Percentiles rank a stretch among this genome's conserved stretches.
Evolutionary conservation across 2,329 filamentous ascomycete genomes (phyloP).

Genomic region (Colletotrichum chlorophyti): DNA sequence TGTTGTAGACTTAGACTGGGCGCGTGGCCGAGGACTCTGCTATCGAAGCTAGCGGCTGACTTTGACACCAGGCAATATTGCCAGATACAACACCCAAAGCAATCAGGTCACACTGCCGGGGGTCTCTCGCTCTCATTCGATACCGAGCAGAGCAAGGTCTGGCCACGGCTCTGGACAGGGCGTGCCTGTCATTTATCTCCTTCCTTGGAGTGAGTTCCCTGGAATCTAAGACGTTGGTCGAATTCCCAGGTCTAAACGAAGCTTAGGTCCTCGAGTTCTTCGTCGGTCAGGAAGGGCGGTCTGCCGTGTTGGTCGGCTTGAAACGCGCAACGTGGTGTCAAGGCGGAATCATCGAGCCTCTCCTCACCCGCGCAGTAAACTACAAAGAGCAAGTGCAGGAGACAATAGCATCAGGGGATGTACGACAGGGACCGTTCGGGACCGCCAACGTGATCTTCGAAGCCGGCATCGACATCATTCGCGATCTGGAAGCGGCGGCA

Average conservation of each 20-base stretch:
- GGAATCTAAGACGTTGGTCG: too few species aligned
- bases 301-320: neutral
- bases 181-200: neutral
- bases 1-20: too few species aligned
- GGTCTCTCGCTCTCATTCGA: constrained; percentile 12
- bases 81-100: neutral
- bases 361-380: constrained; percentile 7
- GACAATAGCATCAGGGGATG: neutral
- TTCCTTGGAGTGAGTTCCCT: constrained; percentile 2
- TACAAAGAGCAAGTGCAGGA: neutral
- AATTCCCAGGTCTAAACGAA: too few species aligned
- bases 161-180: constrained; percentile 6
- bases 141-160: constrained; percentile 18
- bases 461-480: constrained; percentile 10
- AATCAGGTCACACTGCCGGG: constrained; percentile 7
- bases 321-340: neutral
- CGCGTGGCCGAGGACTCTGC: too few species aligned
- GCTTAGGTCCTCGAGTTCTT: constrained; percentile 10
- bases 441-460: neutral
- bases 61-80: constrained; percentile 6
- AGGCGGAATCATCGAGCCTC: neutral
- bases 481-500: constrained; percentile 12
- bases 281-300: neutral
- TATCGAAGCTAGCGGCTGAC: too few species aligned
- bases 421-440: neutral